Percentiles rank a stretch among this genome's conserved stretches.
Conservation (phyloP, 371 early-diverging fungal genomes). For the Mortierella sp. region DNA sequence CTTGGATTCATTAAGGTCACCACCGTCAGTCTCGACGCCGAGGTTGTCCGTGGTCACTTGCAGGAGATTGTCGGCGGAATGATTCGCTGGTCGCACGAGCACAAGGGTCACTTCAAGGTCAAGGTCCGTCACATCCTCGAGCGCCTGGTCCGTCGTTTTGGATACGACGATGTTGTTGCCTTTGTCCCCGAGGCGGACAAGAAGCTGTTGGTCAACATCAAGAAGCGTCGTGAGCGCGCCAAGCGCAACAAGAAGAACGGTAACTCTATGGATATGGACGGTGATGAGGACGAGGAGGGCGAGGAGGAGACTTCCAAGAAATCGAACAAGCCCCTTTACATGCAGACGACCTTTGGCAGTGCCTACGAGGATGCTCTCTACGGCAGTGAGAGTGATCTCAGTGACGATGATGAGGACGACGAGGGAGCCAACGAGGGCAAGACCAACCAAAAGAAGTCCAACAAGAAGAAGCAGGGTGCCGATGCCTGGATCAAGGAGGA, state of each 20-base stretch:
- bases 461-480: slow-evolving; percentile 60
- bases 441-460: slow-evolving; percentile 59
- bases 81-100: slow-evolving; percentile 88
- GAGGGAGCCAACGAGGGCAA: slow-evolving; percentile 56
- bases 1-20: slow-evolving; percentile 96
- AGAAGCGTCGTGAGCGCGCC: slow-evolving; percentile 89
- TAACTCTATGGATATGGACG: slow-evolving; percentile 57
- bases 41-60: slow-evolving; percentile 77
- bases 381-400: slow-evolving; percentile 92
- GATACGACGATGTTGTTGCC: slow-evolving; percentile 81
- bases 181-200: slow-evolving; percentile 90
- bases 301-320: slow-evolving; percentile 60
- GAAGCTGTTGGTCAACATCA: slow-evolving; percentile 92
- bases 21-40: slow-evolving; percentile 82
- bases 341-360: slow-evolving; percentile 67
- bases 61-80: slow-evolving; percentile 72
- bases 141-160: slow-evolving; percentile 89
- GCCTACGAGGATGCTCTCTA: slow-evolving; percentile 93
- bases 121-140: slow-evolving; percentile 95
- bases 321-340: slow-evolving; percentile 47
- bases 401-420: slow-evolving; percentile 75
- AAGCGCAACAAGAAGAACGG: slow-evolving; percentile 79
- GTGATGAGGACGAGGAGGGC: slow-evolving; percentile 67
- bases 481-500: slow-evolving; percentile 83
- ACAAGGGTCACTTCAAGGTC: slow-evolving; percentile 89